phyloP scores from a whole-genome alignment of 2,329 filamentous ascomycete genomes.

The Simplicillium aogashimaense region DNA sequence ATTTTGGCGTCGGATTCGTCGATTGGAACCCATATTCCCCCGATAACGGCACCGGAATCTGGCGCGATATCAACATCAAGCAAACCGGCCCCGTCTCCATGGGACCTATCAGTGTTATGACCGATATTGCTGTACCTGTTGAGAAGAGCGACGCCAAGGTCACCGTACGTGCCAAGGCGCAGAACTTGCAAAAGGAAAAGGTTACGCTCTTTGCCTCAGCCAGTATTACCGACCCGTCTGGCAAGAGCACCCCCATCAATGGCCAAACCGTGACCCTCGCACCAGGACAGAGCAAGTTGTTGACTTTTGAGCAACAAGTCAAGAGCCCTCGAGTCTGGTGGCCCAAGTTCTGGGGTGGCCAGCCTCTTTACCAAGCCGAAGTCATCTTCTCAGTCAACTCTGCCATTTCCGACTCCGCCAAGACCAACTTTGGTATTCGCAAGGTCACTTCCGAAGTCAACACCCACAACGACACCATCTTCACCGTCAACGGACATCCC shows the following conservation, averaged over 20 bases:
- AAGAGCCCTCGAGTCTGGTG: conserved; percentile 46
- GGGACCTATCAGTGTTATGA: conserved; percentile 32
- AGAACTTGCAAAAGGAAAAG: conserved; percentile 27
- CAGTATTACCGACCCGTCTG: conserved; percentile 22
- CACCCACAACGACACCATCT: conserved; percentile 41
- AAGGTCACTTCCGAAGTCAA: conserved; percentile 40
- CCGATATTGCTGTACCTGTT: conserved; percentile 23
- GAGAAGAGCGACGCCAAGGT: conserved; percentile 17
- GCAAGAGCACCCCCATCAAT: conserved; percentile 13
- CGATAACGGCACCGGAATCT: conserved; percentile 54
- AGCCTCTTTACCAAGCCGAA: conserved; percentile 36
- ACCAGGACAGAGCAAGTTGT: conserved; percentile 24
- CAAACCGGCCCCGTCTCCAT: conserved; percentile 41
- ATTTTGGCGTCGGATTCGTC: conserved; percentile 49
- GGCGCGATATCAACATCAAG: conserved; percentile 46
- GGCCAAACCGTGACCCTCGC: conserved; percentile 24
- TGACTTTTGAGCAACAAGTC: conserved; percentile 24
- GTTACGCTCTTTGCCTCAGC: conserved; percentile 25
- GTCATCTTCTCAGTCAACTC: conserved; percentile 18
- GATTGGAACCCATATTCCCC: conserved; percentile 54
- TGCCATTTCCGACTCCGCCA: conserved; percentile 16
- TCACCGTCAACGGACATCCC: conserved; percentile 42
- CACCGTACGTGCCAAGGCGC: conserved; percentile 25
- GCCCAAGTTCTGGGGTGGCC: conserved; percentile 48
- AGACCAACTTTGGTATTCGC: conserved; percentile 17